A percentile compares a stretch with the other conserved stretches of the same genome.
These are phyloP conservation scores for Pichia paraexigua DNA, from an alignment of 805 yeast species.

Conservation along the genomic window DNA sequence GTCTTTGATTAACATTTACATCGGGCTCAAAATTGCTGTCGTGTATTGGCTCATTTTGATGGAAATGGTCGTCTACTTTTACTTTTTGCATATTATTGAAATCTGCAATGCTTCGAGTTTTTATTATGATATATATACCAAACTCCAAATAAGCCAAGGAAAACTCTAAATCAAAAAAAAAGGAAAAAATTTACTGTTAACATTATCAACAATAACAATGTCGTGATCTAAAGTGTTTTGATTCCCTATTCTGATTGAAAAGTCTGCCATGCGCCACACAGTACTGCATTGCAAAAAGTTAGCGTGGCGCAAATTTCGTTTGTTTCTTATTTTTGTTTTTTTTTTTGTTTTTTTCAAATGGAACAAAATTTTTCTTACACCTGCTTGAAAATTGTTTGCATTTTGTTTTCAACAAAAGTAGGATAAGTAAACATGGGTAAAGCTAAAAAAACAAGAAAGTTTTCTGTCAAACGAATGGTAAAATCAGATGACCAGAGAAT, in stretches of 20 bases:
- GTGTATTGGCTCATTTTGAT: background rate
- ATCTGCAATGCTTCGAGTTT: background rate
- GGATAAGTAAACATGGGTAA: constrained; percentile 64
- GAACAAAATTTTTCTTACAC: background rate
- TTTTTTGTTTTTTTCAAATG: background rate
- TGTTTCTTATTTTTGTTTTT: background rate
- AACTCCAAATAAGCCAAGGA: background rate
- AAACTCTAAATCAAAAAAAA: background rate
- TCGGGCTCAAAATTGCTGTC: background rate
- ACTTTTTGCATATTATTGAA: background rate
- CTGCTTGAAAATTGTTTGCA: background rate
- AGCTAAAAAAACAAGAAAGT: constrained; percentile 94
- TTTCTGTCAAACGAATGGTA: constrained; percentile 85
- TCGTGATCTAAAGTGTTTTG: too few relatives aligned
- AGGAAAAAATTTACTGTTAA: too few relatives aligned
- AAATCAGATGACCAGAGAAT: constrained; percentile 63
- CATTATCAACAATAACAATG: too few relatives aligned
- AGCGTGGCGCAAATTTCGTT: background rate
- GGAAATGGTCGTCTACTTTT: background rate
- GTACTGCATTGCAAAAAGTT: background rate
- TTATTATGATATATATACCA: background rate
- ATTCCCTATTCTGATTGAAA: too few relatives aligned
- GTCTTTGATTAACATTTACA: background rate
- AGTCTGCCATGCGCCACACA: background rate
- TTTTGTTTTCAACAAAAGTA: background rate